Base-by-base conservation (phyloP, 441 rosid species). In the Gossypium gossypioides region DNA sequence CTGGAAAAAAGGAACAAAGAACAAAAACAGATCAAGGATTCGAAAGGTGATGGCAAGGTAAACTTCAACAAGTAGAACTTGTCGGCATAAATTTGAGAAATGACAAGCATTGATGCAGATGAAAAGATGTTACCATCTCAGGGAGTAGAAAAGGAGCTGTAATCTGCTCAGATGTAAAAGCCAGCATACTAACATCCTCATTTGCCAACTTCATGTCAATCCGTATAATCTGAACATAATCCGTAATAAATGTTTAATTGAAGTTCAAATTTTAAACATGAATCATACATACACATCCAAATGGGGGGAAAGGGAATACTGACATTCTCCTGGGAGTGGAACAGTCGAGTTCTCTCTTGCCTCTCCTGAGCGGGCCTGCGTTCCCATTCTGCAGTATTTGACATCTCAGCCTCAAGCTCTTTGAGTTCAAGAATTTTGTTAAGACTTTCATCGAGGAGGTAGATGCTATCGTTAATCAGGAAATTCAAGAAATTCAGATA, bases 131-230 rank as follows among this genome's bases (percentile, higher is more conserved):
- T 84, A 96, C 98, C 98, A 96, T 96, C 90, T 96, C 99, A 77
- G 98, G 97, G 71, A 96, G 99, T 50, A 96, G 87, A 82, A 96
- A 96, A 74, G 99, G 99, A 55, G 86, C 90, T 34, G 93, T 87
- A 71, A 96, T 96, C 85, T 96, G 96, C 78, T 92, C 97, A 3
- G 99, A 89, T 61, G 97, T 92, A 84, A 89, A 92, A 69, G 96
- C 88, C 69, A 96, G 86, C 96, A 96, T 85, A 74, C 89, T 88
- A 66, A 96, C 97, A 84, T 91, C 99, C 81, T 96, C 98, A 81
- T 96, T 96, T 59, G 99, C 99, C 83, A 96, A 82, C 86, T 92
- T 91, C 99, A 96, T 90, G 81, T 96, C 98, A 46, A 90, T 91
- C 57, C 89, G 89, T 68, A 96, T 91, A 74, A 92, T 91, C 98